phyloP scores from a whole-genome alignment of 371 early-diverging fungal genomes.

The Lichtheimia ornata region DNA sequence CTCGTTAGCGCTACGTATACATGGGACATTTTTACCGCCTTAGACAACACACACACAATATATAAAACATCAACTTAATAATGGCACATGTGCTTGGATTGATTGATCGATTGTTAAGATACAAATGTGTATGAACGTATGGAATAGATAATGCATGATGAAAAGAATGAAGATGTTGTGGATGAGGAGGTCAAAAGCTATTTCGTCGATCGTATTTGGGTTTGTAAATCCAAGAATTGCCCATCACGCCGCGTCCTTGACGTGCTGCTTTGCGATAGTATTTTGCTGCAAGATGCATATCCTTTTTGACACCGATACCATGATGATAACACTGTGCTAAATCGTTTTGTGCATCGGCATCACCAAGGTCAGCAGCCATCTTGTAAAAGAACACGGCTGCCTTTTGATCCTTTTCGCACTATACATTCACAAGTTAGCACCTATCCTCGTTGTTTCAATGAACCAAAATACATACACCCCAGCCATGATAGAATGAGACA shows the following conservation, averaged over 20 bases:
- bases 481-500: conserved; percentile 83
- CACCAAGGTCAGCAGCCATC: conserved; percentile 87
- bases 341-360: conserved; percentile 88
- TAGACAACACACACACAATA: too few species aligned
- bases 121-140: too few species aligned
- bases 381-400: conserved; percentile 86
- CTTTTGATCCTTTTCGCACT: conserved; percentile 72
- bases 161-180: background rate
- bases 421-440: background rate
- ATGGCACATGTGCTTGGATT: too few species aligned
- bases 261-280: conserved; percentile 84
- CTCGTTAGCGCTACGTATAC: too few species aligned
- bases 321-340: conserved; percentile 78
- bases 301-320: conserved; percentile 84
- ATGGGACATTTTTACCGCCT: too few species aligned
- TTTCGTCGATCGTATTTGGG: conserved; percentile 60
- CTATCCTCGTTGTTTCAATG: background rate
- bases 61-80: too few species aligned
- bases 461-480: conserved; percentile 69
- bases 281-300: conserved; percentile 78
- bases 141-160: background rate
- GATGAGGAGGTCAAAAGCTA: background rate
- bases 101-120: too few species aligned
- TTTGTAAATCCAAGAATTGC: conserved; percentile 96
- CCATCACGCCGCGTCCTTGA: conserved; percentile 80